These are phyloP conservation scores for Pseudogymnoascus sp. DNA, from an alignment of 2,329 filamentous ascomycete species.

Conservation along the genomic window DNA sequence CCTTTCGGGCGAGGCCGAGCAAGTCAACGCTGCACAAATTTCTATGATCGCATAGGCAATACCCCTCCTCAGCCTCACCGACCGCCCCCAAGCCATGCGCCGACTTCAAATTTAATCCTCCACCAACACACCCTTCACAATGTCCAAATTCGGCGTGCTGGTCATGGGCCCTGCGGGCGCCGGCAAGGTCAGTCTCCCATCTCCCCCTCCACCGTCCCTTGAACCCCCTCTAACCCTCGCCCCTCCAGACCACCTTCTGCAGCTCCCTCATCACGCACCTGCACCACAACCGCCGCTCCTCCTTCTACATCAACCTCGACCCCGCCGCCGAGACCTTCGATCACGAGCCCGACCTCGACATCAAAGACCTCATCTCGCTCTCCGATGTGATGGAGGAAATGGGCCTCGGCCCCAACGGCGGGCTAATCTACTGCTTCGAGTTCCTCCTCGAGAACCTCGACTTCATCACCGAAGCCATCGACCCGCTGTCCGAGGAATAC, in stretches of 20 bases:
- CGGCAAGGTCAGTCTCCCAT: slow-evolving; percentile 60
- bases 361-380: slow-evolving; percentile 87
- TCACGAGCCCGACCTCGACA: slow-evolving; percentile 87
- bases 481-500: slow-evolving; percentile 85
- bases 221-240: slow-evolving; percentile 9
- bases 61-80: background rate
- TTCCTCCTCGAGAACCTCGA: slow-evolving; percentile 92
- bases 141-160: slow-evolving; percentile 92
- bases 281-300: slow-evolving; percentile 80
- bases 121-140: slow-evolving; percentile 32
- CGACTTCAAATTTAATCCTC: background rate
- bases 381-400: slow-evolving; percentile 97
- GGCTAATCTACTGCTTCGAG: slow-evolving; percentile 93
- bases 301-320: slow-evolving; percentile 97
- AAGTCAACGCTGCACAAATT: background rate
- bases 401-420: slow-evolving; percentile 82
- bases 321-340: slow-evolving; percentile 89
- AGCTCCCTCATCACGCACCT: slow-evolving; percentile 88
- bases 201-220: background rate
- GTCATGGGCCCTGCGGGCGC: slow-evolving; percentile 95
- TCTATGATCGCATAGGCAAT: slow-evolving; percentile 1
- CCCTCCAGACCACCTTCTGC: slow-evolving; percentile 77
- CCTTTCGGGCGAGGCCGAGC: background rate
- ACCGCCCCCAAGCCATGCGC: background rate
- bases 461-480: slow-evolving; percentile 78